These are phyloP conservation scores for Hyaloperonospora brassicae DNA, from an alignment of 352 stramenopile genomes.

Conservation along the genomic window DNA sequence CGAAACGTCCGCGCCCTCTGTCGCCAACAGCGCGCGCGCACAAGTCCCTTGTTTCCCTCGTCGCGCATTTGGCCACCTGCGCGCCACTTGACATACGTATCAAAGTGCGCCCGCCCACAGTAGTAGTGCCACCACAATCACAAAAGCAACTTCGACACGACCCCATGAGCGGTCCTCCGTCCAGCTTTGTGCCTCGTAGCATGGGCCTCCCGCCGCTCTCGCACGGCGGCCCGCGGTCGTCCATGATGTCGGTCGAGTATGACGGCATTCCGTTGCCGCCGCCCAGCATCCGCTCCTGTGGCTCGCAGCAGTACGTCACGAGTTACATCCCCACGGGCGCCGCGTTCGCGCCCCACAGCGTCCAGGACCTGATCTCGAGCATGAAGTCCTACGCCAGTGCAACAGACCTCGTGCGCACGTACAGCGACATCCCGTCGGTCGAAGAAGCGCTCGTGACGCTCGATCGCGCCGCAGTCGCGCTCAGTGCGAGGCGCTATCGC, in stretches of 20 bases:
- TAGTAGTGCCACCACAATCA: no score
- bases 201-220: slow-evolving; percentile 27
- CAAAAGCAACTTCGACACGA: no score
- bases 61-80: no score
- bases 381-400: slow-evolving; percentile 74
- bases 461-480: slow-evolving; percentile 53
- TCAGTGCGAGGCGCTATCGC: slow-evolving; percentile 56
- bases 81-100: no score
- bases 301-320: slow-evolving; percentile 66
- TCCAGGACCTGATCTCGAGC: slow-evolving; percentile 70
- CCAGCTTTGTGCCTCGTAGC: slow-evolving; percentile 16
- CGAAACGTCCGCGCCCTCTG: no score
- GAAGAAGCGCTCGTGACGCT: slow-evolving; percentile 71
- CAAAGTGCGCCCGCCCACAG: no score
- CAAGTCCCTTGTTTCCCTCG: no score
- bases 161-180: slow-evolving; percentile 16
- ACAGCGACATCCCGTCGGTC: slow-evolving; percentile 64
- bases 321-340: slow-evolving; percentile 65
- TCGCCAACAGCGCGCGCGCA: no score
- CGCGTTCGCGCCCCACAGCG: slow-evolving; percentile 44
- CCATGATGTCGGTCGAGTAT: slow-evolving; percentile 56
- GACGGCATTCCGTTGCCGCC: slow-evolving; percentile 53
- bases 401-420: slow-evolving; percentile 64
- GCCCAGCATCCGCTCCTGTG: slow-evolving; percentile 59
- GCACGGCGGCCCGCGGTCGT: slow-evolving; percentile 25